Evolutionary conservation across 768 basidiomycete genomes (phyloP), one percentile per base, ranked within the genome.

Genomic region (Daedaleopsis nitida): DNA sequence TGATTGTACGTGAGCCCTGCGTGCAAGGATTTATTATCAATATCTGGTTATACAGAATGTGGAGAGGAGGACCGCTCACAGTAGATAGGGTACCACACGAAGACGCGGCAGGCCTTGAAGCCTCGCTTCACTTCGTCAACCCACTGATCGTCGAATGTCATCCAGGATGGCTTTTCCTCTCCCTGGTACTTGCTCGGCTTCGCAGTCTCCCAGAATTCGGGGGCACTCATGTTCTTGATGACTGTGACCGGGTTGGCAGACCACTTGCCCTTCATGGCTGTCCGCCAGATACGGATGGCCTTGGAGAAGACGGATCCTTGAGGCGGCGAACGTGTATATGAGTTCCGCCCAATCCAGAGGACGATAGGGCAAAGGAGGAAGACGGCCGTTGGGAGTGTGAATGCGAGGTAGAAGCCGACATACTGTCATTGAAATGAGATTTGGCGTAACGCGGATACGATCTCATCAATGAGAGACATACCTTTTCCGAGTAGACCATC

Each of bases 1-100:
- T 92, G 91, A 69, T 87, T 89, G 73, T 91, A 91, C 0, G 87
- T 81, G 54, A 91, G 81, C 89, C 89, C 87, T 89, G 67, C 16
- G 14, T 14, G 14, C 37, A 35, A 39, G 19, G 59, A 17, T 23
- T 35, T n/a, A n/a, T n/a, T n/a, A n/a, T n/a, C n/a, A n/a, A n/a
- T n/a, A n/a, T n/a, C n/a, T n/a, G n/a, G n/a, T n/a, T n/a, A n/a
- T n/a, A n/a, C n/a, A n/a, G n/a, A n/a, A n/a, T n/a, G n/a, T n/a
- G n/a, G n/a, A n/a, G 57, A 23, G 12, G 47, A 4, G 47, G 23
- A 11, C 47, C 9, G 69, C 72, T 42, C 58, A 89, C 89, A 89
- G 71, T 86, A 91, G 37, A 91, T 75, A 0, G 89, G 90, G 76
- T 71, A 89, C 77, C 79, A 85, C 48, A 72, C 50, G 69, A 85